phyloP scores from a whole-genome alignment of 768 basidiomycete genomes.

The Leccinum subgranulosum region DNA sequence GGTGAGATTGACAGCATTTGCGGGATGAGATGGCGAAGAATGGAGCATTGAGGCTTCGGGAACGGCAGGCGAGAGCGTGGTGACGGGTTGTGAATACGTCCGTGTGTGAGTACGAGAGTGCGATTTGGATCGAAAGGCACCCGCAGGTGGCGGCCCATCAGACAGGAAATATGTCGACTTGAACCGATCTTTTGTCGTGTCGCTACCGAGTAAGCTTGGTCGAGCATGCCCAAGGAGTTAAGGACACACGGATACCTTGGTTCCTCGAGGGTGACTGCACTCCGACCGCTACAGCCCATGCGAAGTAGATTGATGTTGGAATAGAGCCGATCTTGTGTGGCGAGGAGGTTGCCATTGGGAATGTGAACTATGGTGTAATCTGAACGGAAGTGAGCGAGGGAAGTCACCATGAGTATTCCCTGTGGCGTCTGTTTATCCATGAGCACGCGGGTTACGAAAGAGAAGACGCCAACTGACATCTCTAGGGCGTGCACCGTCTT shows the following conservation, averaged over 20 bases:
- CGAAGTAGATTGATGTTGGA: constrained; percentile 80
- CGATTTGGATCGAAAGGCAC: constrained; percentile 27
- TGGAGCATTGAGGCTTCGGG: constrained; percentile 23
- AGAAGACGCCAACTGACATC: constrained; percentile 37
- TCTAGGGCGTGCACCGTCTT: constrained; percentile 70
- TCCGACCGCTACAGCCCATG: constrained; percentile 81
- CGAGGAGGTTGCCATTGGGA: constrained; percentile 61
- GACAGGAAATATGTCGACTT: constrained; percentile 62
- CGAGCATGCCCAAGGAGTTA: constrained; percentile 5
- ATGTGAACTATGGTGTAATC: constrained; percentile 84
- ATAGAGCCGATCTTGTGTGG: constrained; percentile 64
- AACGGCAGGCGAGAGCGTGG: constrained; percentile 20
- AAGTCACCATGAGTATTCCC: constrained; percentile 77
- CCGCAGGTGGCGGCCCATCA: constrained; percentile 32
- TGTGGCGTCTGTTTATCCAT: constrained; percentile 46
- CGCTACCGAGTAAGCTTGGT: constrained; percentile 39
- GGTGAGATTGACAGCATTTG: constrained; percentile 8
- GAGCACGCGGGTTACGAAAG: constrained; percentile 2
- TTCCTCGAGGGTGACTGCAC: constrained; percentile 73
- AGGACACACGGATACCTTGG: constrained; percentile 44
- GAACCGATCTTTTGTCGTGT: constrained; percentile 80
- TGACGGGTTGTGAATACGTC: constrained; percentile 28
- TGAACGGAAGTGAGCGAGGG: constrained; percentile 82
- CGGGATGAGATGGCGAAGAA: constrained; percentile 21
- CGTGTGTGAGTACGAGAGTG: constrained; percentile 29